Evolutionary conservation across 1,139 yeast genomes (phyloP).

Genomic region (Kodamaea fungicola): DNA sequence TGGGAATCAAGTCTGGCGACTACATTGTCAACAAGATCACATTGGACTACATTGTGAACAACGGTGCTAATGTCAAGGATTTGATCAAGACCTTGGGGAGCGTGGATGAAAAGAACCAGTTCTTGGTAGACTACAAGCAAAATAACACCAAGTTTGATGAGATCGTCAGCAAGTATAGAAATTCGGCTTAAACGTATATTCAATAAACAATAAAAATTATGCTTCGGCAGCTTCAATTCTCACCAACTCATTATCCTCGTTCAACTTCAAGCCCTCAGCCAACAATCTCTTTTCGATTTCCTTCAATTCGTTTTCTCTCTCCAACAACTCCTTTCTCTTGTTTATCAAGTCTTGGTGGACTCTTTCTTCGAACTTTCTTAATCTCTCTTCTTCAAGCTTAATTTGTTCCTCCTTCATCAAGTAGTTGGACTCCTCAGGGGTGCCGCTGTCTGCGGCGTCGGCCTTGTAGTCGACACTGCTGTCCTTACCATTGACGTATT

Average conservation of each 20-base stretch:
- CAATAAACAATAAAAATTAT: background rate
- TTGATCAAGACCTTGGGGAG: constrained; percentile 38
- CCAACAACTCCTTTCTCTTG: constrained; percentile 79
- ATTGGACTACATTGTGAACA: constrained; percentile 47
- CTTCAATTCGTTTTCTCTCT: constrained; percentile 83
- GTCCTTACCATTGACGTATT: constrained; percentile 27
- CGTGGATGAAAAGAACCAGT: constrained; percentile 48
- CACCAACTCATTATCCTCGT: constrained; percentile 42
- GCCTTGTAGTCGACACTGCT: constrained; percentile 1
- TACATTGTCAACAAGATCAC: constrained; percentile 58
- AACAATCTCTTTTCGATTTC: constrained; percentile 76
- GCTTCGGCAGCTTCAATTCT: constrained; percentile 16
- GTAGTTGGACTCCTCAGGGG: constrained; percentile 46
- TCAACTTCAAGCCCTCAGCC: constrained; percentile 48
- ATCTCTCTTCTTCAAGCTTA: constrained; percentile 74
- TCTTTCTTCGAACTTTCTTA: constrained; percentile 75
- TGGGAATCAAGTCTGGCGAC: constrained; percentile 40
- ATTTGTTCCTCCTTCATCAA: constrained; percentile 76
- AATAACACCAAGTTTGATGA: constrained; percentile 55
- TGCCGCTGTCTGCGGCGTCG: constrained; percentile 14
- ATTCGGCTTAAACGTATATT: constrained; percentile 9
- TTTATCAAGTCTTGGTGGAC: constrained; percentile 86
- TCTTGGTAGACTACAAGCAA: constrained; percentile 47
- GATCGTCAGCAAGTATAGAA: constrained; percentile 51
- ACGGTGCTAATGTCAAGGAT: constrained; percentile 38